Evolutionary conservation across 225 moss, liverwort and hornwort species (phyloP), one percentile per base, ranked within the genome.

Genomic region (Physcomitrellopsis africana): DNA sequence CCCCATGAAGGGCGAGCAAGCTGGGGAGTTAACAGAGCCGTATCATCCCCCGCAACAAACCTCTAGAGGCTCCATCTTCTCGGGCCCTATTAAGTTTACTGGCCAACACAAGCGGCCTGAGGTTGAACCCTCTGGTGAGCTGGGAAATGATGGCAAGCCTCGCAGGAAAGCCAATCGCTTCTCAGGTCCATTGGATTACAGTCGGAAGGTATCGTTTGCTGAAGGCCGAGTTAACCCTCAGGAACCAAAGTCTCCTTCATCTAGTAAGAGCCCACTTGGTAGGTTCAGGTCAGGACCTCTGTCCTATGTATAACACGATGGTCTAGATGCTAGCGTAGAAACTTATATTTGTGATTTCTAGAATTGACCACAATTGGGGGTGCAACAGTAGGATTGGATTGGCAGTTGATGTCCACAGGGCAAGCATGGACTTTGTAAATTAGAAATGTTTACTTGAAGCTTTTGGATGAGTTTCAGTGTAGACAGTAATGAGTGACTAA

Each of bases 141-240:
- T 83, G 75, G 79, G 82, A 72, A 44, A 89, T 57, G 84, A 87
- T 16, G 90, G 83, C 51, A 99, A 95, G 80, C 79, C 89, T 7
- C 84, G 90, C 48, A 81, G 87, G 41, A 99, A 88, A 85, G 88
- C 92, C 18, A 93, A 89, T 56, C 90, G 90, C 18, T 99, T 93
- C 78, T 99, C 99, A 51, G 99, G 99, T 61, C 95, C 99, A 3
- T 60, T 99, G 62, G 99, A 99, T 76, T 95, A 93, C 65, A 90
- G 77, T 74, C 87, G 99, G 12, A 95, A 95, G 75, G 95, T 99
- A 60, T 95, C 93, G 0, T 90, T 93, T 43, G 86, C 86, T 9
- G 99, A 99, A 63, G 90, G 86, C n/a, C 81, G 85, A 37, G 7
- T 37, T 11, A 81, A 76, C 0, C 79, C 83, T 17, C 81, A 70